These are phyloP conservation scores for Hypericum androsaemum DNA, from an alignment of 345 rosid genomes.

Conservation along the genomic window DNA sequence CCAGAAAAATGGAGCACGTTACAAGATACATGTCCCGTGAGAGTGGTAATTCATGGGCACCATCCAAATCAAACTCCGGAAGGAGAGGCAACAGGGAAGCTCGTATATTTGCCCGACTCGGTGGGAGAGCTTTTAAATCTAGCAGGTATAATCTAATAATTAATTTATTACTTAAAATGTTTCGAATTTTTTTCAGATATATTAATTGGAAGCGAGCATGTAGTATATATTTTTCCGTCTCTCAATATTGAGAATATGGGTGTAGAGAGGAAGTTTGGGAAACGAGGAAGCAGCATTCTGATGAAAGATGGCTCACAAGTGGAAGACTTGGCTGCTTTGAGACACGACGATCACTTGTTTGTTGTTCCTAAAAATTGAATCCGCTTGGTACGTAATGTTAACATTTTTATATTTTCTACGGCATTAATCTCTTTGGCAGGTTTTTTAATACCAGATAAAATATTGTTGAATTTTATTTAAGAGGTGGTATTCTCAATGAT, in stretches of 20 bases:
- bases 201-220: too few relatives aligned
- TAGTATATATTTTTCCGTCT: too few relatives aligned
- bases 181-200: too few relatives aligned
- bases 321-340: slow-evolving; percentile 58
- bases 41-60: slow-evolving; percentile 73
- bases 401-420: too few relatives aligned
- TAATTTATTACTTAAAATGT: background rate
- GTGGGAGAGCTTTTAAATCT: slow-evolving; percentile 50
- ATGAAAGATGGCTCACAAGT: slow-evolving; percentile 73
- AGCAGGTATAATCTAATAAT: slow-evolving; percentile 48
- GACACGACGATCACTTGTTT: slow-evolving; percentile 74
- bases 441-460: too few relatives aligned
- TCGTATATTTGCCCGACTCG: slow-evolving; percentile 61
- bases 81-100: slow-evolving; percentile 40
- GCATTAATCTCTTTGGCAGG: too few relatives aligned
- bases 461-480: too few relatives aligned
- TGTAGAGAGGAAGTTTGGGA: slow-evolving; percentile 70
- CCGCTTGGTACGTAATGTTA: too few relatives aligned
- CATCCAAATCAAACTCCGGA: slow-evolving; percentile 37
- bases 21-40: slow-evolving; percentile 22
- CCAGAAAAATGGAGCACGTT: slow-evolving; percentile 17
- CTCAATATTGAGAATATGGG: slow-evolving; percentile 14
- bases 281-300: slow-evolving; percentile 53
- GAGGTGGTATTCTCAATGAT: too few relatives aligned
- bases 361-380: slow-evolving; percentile 20